A percentile compares a stretch with the other conserved stretches of the same genome.
Conservation (phyloP, 78 protist species). For the slime mould (Dictyostelium discoideum) region DNA sequence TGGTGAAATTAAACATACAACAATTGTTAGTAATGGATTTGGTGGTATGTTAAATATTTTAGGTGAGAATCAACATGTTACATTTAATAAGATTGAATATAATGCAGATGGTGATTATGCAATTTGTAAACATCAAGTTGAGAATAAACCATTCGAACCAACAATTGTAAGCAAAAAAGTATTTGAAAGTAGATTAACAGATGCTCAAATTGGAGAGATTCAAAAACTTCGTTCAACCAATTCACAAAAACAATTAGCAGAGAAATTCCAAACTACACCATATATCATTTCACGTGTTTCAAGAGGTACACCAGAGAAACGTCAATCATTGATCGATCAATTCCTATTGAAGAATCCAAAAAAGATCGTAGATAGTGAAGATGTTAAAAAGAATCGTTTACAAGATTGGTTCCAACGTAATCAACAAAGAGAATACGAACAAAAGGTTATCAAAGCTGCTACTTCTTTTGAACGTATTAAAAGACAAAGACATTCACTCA, state of each 20-base stretch:
- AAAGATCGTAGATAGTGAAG: neutral
- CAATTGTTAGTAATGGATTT: neutral
- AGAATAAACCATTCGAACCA: neutral
- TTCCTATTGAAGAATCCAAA: neutral
- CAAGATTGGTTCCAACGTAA: neutral
- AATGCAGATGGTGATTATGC: neutral
- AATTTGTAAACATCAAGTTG: neutral
- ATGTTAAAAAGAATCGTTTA: neutral
- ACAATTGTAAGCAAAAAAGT: neutral
- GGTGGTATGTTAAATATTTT: neutral
- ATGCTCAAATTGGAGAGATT: neutral
- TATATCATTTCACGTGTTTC: neutral
- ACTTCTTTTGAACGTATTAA: neutral
- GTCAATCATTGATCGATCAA: conserved; percentile 9
- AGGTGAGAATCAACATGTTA: neutral
- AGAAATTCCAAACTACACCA: conserved; percentile 16
- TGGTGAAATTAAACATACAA: neutral
- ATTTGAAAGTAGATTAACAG: neutral
- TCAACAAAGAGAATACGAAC: conserved; percentile 50
- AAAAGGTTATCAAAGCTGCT: conserved; percentile 41
- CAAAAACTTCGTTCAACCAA: conserved; percentile 9
- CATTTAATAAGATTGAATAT: neutral
- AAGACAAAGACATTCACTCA: neutral
- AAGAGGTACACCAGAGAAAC: neutral
- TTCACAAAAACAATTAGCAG: conserved; percentile 39